Conservation (phyloP, 2,329 filamentous ascomycete genomes). For the Alternaria triticina region DNA sequence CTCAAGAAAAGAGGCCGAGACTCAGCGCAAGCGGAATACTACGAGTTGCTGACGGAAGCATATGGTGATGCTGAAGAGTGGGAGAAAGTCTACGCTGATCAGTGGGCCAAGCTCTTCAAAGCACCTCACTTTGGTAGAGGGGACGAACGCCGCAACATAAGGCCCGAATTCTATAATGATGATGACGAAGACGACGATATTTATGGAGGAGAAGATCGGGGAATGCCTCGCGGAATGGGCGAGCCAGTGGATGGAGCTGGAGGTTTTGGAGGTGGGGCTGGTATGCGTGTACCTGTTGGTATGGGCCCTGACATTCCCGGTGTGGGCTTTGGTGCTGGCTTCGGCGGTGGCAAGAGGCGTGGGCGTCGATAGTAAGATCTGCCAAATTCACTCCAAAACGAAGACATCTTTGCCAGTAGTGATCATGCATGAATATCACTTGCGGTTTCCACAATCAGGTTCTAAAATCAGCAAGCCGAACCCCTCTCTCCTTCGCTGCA, state of each 20-base stretch:
- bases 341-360: neutral
- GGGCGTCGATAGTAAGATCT: neutral
- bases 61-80: neutral
- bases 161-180: neutral
- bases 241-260: neutral
- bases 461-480: no score
- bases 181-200: neutral
- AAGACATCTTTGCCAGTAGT: neutral
- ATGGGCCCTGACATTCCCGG: neutral
- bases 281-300: neutral
- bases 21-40: neutral
- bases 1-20: neutral
- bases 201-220: neutral
- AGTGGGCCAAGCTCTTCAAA: neutral
- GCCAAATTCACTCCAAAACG: rapidly evolving
- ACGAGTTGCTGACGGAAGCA: neutral
- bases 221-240: neutral
- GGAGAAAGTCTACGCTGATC: neutral
- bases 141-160: neutral
- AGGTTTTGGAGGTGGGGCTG: neutral
- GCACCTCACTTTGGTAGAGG: neutral
- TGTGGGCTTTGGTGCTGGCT: neutral
- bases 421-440: no score
- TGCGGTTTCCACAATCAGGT: no score
- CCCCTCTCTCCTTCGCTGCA: no score